Conservation (phyloP, 257 asterid species). For the Nicotiana benthamiana region DNA sequence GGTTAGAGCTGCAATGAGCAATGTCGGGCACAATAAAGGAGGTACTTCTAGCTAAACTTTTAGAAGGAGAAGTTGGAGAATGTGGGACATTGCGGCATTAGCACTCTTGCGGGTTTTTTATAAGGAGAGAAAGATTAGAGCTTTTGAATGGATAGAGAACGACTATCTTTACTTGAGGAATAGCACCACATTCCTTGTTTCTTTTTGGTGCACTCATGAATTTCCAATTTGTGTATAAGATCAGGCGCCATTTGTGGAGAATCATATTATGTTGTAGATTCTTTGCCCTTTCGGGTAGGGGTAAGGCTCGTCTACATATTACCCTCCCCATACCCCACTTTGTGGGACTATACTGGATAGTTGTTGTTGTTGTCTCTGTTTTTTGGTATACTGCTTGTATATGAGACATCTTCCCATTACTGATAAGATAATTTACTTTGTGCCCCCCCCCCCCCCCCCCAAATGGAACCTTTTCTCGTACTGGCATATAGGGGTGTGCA, state of each 20-base stretch:
- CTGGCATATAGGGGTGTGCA: too few relatives aligned
- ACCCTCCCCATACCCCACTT: too few relatives aligned
- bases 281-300: too few relatives aligned
- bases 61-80: not conserved
- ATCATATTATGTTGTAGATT: not conserved
- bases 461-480: not conserved
- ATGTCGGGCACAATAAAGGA: not conserved
- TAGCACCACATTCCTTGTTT: not conserved
- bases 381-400: not conserved
- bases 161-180: not conserved
- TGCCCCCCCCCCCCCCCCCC: not conserved
- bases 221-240: not conserved
- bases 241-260: not conserved
- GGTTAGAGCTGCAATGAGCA: not conserved
- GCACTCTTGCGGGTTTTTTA: not conserved
- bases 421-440: not conserved
- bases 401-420: not conserved
- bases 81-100: not conserved
- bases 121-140: not conserved
- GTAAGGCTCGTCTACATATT: too few relatives aligned
- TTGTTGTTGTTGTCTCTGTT: too few relatives aligned
- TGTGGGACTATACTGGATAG: too few relatives aligned
- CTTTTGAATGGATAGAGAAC: not conserved
- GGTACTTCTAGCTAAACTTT: not conserved
- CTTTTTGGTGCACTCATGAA: not conserved